These are phyloP conservation scores for Ilyonectria sp. DNA, from an alignment of 2,329 filamentous ascomycete species.

Conservation along the genomic window DNA sequence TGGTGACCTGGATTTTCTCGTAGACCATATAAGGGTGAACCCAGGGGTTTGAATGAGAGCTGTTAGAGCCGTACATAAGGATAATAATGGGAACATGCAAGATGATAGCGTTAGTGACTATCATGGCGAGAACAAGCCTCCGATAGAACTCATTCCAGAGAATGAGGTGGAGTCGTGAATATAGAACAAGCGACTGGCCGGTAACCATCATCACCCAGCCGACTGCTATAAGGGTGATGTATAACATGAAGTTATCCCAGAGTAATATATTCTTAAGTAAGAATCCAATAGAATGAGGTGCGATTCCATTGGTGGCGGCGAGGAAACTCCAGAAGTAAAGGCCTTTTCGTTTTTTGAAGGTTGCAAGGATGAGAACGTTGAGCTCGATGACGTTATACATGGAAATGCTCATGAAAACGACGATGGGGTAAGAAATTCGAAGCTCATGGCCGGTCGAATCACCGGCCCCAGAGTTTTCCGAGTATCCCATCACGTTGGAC, in stretches of 20 bases:
- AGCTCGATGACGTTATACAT: slow-evolving; percentile 55
- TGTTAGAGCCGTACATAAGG: slow-evolving; percentile 67
- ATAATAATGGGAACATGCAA: slow-evolving; percentile 69
- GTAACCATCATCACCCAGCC: slow-evolving; percentile 67
- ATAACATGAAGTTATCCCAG: slow-evolving; percentile 13
- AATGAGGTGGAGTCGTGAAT: slow-evolving; percentile 73
- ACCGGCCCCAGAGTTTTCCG: slow-evolving; percentile 1
- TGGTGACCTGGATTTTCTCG: too few species aligned
- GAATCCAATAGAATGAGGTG: slow-evolving; percentile 60
- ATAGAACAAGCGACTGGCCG: slow-evolving; percentile 73
- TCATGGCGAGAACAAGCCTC: slow-evolving; percentile 68
- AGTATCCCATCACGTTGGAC: not conserved
- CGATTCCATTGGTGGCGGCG: slow-evolving; percentile 52
- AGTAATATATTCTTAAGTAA: slow-evolving; percentile 53
- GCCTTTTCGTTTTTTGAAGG: slow-evolving; percentile 52
- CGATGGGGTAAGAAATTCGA: slow-evolving; percentile 32
- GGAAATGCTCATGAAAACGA: slow-evolving; percentile 50
- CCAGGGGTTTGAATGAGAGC: slow-evolving; percentile 36
- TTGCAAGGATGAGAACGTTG: slow-evolving; percentile 52
- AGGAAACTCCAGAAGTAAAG: slow-evolving; percentile 58
- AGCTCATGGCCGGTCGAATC: not conserved
- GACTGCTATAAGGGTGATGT: slow-evolving; percentile 41
- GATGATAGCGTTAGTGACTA: slow-evolving; percentile 67
- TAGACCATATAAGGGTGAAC: slow-evolving; percentile 3
- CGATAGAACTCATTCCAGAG: slow-evolving; percentile 64